A percentile compares a stretch with the other conserved stretches of the same genome.
phyloP scores from a whole-genome alignment of 169 alveolate species.

The Plasmodium malariae region DNA sequence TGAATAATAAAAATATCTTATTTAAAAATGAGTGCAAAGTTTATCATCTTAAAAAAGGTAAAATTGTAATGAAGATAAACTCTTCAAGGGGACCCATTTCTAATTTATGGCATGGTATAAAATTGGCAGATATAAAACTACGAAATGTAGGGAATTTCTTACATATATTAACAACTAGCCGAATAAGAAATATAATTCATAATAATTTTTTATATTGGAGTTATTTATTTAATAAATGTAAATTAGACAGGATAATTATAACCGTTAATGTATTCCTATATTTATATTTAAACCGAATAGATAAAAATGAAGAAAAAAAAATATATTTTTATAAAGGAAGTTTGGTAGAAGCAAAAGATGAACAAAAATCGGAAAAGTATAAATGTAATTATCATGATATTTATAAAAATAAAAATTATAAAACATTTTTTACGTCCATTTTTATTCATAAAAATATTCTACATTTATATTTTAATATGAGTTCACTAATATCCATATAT shows the following conservation, averaged over 20 bases:
- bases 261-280: conserved; percentile 25
- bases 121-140: conserved; percentile 22
- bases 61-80: conserved; percentile 27
- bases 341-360: conserved; percentile 47
- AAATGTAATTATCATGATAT: conserved; percentile 73
- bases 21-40: conserved; percentile 5
- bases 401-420: conserved; percentile 69
- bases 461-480: conserved; percentile 78
- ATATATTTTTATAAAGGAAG: conserved; percentile 68
- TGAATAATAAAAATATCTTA: background rate
- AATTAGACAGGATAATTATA: conserved; percentile 66
- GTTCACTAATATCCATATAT: conserved; percentile 72
- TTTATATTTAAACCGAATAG: conserved; percentile 46
- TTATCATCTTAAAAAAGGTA: conserved; percentile 7
- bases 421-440: conserved; percentile 65
- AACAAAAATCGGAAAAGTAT: conserved; percentile 69
- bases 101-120: no score
- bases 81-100: conserved; percentile 20
- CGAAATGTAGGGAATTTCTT: conserved; percentile 7
- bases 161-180: conserved; percentile 2
- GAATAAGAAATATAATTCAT: conserved; percentile 22
- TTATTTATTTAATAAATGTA: conserved; percentile 66
- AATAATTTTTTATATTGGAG: conserved; percentile 14
- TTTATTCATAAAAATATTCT: conserved; percentile 72
- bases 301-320: conserved; percentile 56